phyloP scores from a whole-genome alignment of 2,329 filamentous ascomycete genomes.

The Neobulgaria alba region DNA sequence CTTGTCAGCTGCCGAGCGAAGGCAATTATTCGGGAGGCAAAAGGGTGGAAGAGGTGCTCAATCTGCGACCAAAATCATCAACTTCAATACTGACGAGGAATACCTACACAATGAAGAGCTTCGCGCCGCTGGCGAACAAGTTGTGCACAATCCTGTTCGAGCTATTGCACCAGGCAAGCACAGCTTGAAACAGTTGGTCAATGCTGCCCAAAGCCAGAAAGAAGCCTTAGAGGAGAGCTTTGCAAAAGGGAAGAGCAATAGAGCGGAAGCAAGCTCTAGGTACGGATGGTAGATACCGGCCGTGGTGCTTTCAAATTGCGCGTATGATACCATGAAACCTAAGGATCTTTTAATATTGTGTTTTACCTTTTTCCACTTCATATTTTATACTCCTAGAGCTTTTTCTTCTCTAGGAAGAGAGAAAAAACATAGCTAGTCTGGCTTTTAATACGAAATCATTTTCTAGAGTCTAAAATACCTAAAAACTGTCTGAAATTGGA shows the following conservation, averaged over 20 bases:
- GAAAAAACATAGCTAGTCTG: no score
- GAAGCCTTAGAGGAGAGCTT: conserved; percentile 91
- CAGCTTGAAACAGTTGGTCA: conserved; percentile 79
- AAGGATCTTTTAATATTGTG: no score
- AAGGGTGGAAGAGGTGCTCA: conserved; percentile 31
- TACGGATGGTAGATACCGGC: conserved; percentile 63
- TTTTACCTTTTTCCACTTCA: no score
- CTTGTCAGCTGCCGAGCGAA: conserved; percentile 64
- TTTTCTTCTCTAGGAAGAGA: no score
- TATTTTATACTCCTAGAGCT: no score
- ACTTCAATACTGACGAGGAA: conserved; percentile 83
- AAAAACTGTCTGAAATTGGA: no score
- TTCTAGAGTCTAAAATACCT: no score
- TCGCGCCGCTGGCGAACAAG: conserved; percentile 57
- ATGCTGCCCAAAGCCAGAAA: conserved; percentile 70
- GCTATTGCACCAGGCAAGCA: conserved; percentile 82
- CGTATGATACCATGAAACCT: no score
- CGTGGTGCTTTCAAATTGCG: no score
- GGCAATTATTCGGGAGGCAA: conserved; percentile 76
- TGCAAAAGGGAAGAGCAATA: conserved; percentile 68
- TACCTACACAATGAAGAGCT: conserved; percentile 78
- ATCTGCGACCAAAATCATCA: conserved; percentile 59
- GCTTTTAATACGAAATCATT: no score
- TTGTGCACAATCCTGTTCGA: conserved; percentile 74
- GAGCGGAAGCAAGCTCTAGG: conserved; percentile 69